These are phyloP conservation scores for Forsythia suspensa DNA, from an alignment of 257 asterid genomes.

Conservation along the genomic window DNA sequence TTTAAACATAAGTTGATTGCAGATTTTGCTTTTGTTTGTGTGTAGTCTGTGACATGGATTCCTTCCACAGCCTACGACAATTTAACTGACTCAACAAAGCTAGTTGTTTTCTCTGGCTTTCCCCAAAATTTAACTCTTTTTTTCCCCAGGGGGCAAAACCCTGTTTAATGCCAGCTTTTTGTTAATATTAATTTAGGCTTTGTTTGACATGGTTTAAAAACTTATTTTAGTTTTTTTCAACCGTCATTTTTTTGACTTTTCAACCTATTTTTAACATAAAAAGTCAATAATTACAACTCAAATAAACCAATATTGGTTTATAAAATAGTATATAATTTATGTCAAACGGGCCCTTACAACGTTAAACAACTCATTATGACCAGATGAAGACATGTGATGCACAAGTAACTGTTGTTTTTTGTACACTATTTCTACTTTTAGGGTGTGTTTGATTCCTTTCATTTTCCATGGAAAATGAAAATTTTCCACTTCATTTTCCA, in stretches of 20 bases:
- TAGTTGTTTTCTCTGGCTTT: neutral
- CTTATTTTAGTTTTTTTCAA: too few relatives aligned
- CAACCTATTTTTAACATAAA: too few relatives aligned
- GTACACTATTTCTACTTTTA: neutral
- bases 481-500: too few relatives aligned
- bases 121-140: neutral
- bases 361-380: neutral
- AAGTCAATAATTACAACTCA: too few relatives aligned
- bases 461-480: too few relatives aligned
- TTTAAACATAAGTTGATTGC: constrained; percentile 15
- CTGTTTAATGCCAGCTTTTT: neutral
- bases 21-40: constrained; percentile 27
- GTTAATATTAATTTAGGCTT: neutral
- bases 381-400: constrained; percentile 8
- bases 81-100: constrained; percentile 12
- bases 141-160: neutral
- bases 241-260: too few relatives aligned
- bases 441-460: too few relatives aligned
- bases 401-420: neutral
- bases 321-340: too few relatives aligned
- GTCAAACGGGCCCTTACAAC: too few relatives aligned
- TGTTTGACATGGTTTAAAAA: too few relatives aligned
- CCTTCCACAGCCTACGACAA: constrained; percentile 24
- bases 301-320: too few relatives aligned
- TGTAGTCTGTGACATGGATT: constrained; percentile 24